These are phyloP conservation scores for Penicillium sp. DNA, from an alignment of 2,329 filamentous ascomycete species.

Conservation along the genomic window DNA sequence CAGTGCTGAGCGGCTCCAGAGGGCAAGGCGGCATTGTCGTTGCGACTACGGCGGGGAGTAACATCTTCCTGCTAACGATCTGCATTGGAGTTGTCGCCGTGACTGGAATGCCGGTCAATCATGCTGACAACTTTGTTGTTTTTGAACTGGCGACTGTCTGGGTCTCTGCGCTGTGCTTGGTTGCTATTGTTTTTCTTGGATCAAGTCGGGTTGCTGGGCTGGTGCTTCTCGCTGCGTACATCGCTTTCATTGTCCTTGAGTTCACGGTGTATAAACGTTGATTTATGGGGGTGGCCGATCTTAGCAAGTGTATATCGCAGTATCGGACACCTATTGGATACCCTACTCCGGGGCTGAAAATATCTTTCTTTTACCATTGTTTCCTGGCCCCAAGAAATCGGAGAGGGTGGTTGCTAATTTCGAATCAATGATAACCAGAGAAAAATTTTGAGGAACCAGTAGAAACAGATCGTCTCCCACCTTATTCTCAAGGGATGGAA, in stretches of 20 bases:
- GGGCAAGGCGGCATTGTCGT: constrained; percentile 55
- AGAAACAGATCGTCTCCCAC: no score
- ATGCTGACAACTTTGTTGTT: constrained; percentile 20
- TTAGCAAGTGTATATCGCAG: no score
- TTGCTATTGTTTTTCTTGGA: constrained; percentile 20
- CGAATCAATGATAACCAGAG: no score
- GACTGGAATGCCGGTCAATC: constrained; percentile 2
- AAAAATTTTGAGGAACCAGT: no score
- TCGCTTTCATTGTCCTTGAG: constrained; percentile 39
- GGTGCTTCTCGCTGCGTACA: constrained; percentile 35
- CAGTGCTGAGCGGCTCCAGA: constrained; percentile 51
- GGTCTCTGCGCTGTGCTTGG: constrained; percentile 21
- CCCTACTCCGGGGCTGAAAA: no score
- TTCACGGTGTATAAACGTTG: constrained; percentile 26
- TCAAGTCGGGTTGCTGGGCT: constrained; percentile 21
- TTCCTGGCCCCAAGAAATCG: no score
- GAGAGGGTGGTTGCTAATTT: no score
- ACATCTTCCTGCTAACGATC: constrained; percentile 57
- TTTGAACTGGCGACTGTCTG: constrained; percentile 30
- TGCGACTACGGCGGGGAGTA: constrained; percentile 57
- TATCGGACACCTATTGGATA: no score
- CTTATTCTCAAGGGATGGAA: no score
- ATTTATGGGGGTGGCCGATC: background rate
- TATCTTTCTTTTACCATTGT: no score
- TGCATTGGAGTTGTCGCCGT: constrained; percentile 45